Conservation (phyloP, 768 basidiomycete species). For the Punctularia strigosozonata region DNA sequence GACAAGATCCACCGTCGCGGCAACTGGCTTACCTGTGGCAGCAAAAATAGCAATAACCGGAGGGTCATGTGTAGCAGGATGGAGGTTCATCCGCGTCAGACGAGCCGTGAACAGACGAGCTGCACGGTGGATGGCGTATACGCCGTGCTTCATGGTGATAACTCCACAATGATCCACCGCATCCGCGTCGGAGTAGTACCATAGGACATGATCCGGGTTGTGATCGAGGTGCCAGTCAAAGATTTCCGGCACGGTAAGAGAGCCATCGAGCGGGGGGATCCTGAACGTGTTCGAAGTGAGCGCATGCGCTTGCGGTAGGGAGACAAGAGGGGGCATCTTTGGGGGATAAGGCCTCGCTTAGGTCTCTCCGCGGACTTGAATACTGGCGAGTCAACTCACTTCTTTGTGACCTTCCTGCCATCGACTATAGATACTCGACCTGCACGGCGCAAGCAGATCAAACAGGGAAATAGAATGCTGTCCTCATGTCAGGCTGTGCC, state of each 20-base stretch:
- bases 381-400: too few species aligned
- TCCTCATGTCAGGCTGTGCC: too few species aligned
- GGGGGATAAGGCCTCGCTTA: too few species aligned
- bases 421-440: too few species aligned
- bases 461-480: too few species aligned
- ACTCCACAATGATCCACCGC: neutral
- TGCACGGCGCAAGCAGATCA: too few species aligned
- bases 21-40: neutral
- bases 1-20: neutral
- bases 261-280: neutral
- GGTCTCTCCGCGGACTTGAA: too few species aligned
- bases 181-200: neutral
- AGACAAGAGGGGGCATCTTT: too few species aligned
- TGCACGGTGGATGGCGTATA: neutral
- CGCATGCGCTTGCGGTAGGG: too few species aligned
- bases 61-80: neutral
- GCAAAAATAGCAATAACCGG: neutral
- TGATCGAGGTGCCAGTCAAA: conserved; percentile 7
- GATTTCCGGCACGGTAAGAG: conserved; percentile 6
- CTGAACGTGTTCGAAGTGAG: neutral
- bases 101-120: neutral
- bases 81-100: neutral
- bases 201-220: conserved; percentile 5
- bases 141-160: neutral
- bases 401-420: too few species aligned